Base-by-base conservation (phyloP, 306 rosid species). In the Dalbergia cultrata region DNA sequence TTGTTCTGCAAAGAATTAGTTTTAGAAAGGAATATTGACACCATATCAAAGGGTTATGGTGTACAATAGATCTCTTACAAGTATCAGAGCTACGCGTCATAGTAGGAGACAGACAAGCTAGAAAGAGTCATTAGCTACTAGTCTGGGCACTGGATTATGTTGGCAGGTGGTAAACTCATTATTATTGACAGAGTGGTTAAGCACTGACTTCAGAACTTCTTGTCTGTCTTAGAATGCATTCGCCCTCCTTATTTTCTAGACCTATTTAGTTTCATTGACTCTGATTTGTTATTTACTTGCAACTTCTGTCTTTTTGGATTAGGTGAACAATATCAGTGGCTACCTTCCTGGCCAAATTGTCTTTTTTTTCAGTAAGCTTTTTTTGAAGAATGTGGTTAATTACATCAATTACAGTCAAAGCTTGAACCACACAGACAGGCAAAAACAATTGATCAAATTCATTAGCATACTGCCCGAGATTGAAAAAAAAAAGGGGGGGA, bases 281-380 rank as follows among this genome's bases (percentile, higher is more conserved):
- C 67, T 59, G 41, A 75, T 72, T 34, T 85, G 33, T 58, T 58
- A 26, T 26, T 26, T 26, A 9, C 37, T 76, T 39, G 35, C 26
- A 70, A 35, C 58, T 67, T 75, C 53, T 80, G 18, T 85, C 76
- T 71, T 79, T 79, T 83, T 83, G 85, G 63, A 85, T 84, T 84
- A 93, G 99, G 98, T 95, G 79, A 95, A 95, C 83, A 95, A 95
- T 81, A 95, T 95, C 90, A 92, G 99, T 72, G 98, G 99, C 75
- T 95, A 95, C 88, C 99, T 95, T 76, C 99, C 99, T 49, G 99
- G 99, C 44, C 92, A 98, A 72, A 93, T 92, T 85, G 98, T 95
- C 45, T 93, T 95, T 83, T 83, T 95, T 93, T 91, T 85, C 93
- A 94, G 99, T 95, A 93, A 68, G 93, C 67, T 80, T 79, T 70